Evolutionary conservation across 371 early-diverging fungal species (phyloP), one percentile per base, ranked within the genome.

Genomic region (Dinochytrium kinnereticum): DNA sequence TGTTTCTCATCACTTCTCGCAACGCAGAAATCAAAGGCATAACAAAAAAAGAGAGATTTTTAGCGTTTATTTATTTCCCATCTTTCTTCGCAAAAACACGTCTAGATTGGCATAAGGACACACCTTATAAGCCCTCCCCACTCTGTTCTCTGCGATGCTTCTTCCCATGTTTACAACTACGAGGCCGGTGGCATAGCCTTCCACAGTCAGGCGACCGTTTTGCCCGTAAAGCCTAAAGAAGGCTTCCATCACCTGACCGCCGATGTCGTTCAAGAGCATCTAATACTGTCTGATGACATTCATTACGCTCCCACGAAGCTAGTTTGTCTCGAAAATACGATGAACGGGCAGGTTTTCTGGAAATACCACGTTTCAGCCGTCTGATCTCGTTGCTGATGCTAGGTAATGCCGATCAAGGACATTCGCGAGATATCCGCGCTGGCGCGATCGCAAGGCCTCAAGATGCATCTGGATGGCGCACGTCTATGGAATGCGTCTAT

Each of bases 381-480:
- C n/a, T n/a, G n/a, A n/a, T n/a, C n/a, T n/a, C n/a, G n/a, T n/a
- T n/a, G n/a, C n/a, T n/a, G n/a, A n/a, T n/a, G n/a, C n/a, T n/a
- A 81, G 78, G 72, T 94, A 31, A 85, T 94, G 72, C 94, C 94
- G 0, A 53, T 93, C 1, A 87, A 89, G 53, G 93, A 94, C 50
- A 90, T 94, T 37, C 75, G 77, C 34, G 82, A 87, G 44, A 94
- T 97, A 59, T 82, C 88, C 10, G 81, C 74, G 1, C 72, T 92
- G 57, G 92, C 91, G 1, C 80, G 84, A 13, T 74, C 80, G n/a
- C 79, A 87, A 36, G 87, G 82, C n/a, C 78, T 95, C 19, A 83
- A 81, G 51, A 85, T 95, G 76, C 98, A 97, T 71, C 72, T 96
- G 30, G 98, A 97, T 79, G 97, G 98, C 19, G 94, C 97, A 30